phyloP scores from a whole-genome alignment of 768 basidiomycete genomes.

The Paxillus ammoniavirescens region DNA sequence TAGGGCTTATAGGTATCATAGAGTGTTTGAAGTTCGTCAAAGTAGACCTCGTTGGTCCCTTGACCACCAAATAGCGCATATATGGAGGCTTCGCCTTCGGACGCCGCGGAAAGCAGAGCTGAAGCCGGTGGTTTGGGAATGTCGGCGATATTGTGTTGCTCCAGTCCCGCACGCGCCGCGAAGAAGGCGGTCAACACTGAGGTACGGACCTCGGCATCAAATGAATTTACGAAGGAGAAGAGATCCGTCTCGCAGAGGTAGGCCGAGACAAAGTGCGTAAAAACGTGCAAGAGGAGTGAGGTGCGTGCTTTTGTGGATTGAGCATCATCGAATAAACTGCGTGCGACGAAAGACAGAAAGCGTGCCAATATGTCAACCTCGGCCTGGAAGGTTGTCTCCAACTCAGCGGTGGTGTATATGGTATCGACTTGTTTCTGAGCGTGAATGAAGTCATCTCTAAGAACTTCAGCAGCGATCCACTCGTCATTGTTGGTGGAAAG shows the following conservation, averaged over 20 bases:
- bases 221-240: conserved; percentile 75
- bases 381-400: conserved; percentile 59
- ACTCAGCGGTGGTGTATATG: conserved; percentile 49
- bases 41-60: conserved; percentile 97
- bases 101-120: conserved; percentile 65
- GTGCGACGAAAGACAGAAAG: conserved; percentile 77
- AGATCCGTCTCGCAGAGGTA: conserved; percentile 76
- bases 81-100: conserved; percentile 64
- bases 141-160: conserved; percentile 49
- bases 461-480: conserved; percentile 92
- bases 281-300: conserved; percentile 68
- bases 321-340: conserved; percentile 55
- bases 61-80: conserved; percentile 98
- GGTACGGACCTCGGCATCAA: conserved; percentile 74
- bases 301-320: conserved; percentile 52
- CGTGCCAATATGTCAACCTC: conserved; percentile 77
- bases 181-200: conserved; percentile 79
- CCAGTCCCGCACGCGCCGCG: conserved; percentile 67
- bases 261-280: conserved; percentile 74
- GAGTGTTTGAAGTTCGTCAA: conserved; percentile 89
- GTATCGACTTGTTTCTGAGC: conserved; percentile 56
- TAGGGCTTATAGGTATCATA: conserved; percentile 92
- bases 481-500: conserved; percentile 78
- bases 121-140: conserved; percentile 63
- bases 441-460: conserved; percentile 85